These are phyloP conservation scores for Tolypocladium paradoxum DNA, from an alignment of 2,329 filamentous ascomycete species.

Conservation along the genomic window DNA sequence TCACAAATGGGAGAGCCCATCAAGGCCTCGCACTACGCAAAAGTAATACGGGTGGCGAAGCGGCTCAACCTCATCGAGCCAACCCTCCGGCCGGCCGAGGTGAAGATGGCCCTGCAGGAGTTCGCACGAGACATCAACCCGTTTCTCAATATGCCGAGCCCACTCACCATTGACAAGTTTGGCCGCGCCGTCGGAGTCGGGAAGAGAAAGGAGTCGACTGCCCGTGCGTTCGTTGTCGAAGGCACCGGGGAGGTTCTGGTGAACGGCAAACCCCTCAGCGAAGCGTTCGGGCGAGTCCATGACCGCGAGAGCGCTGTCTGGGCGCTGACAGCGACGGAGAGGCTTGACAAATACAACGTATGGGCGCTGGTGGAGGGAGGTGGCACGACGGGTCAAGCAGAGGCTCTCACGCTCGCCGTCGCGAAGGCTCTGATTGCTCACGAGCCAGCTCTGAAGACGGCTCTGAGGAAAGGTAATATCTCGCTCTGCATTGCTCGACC, in stretches of 20 bases:
- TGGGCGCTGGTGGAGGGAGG: slow-evolving; percentile 80
- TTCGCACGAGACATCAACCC: slow-evolving; percentile 72
- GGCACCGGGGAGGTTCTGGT: slow-evolving; percentile 82
- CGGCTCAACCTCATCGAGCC: slow-evolving; percentile 80
- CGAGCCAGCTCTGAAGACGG: slow-evolving; percentile 83
- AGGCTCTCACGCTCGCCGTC: slow-evolving; percentile 83
- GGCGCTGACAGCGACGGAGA: slow-evolving; percentile 71
- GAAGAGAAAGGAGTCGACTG: slow-evolving; percentile 76
- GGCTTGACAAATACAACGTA: slow-evolving; percentile 94
- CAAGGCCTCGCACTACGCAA: slow-evolving; percentile 66
- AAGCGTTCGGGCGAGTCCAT: slow-evolving; percentile 78
- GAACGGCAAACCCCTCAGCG: slow-evolving; percentile 76
- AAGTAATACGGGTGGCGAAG: slow-evolving; percentile 64
- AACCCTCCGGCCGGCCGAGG: slow-evolving; percentile 58
- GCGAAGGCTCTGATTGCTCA: slow-evolving; percentile 81
- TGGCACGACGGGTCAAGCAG: slow-evolving; percentile 88
- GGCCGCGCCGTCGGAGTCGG: slow-evolving; percentile 75
- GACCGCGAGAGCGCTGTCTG: slow-evolving; percentile 91
- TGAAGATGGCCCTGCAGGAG: slow-evolving; percentile 50
- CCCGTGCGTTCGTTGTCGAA: slow-evolving; percentile 81
- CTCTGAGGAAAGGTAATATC: slow-evolving; percentile 73
- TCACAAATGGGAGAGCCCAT: slow-evolving; percentile 60
- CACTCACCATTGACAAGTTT: slow-evolving; percentile 59
- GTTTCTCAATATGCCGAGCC: slow-evolving; percentile 50
- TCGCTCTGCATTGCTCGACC: neutral